Evolutionary conservation across 495 filamentous ascomycete genomes (phyloP), one percentile per base, ranked within the genome.

Genomic region (Aspergillus egyptiacus): DNA sequence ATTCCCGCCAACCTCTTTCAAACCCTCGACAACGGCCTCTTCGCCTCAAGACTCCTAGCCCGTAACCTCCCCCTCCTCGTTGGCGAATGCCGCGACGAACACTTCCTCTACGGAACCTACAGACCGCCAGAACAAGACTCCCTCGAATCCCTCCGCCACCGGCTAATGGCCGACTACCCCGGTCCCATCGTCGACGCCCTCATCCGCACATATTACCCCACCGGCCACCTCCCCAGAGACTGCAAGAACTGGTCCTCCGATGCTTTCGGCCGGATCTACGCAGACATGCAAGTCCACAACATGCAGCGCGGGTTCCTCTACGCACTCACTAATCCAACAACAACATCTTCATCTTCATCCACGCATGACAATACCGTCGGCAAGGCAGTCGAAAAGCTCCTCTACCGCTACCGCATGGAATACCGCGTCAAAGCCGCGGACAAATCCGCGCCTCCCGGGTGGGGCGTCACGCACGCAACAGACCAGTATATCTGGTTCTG

Each of bases 401-500:
- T 78, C 9, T 62, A 66, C 50, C 62, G 75, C 7, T 79, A 78
- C 52, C 67, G 75, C 3, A 69, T 78, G 42, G 73, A 79, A 51
- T 76, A 66, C 54, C 64, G 74, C 10, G 67, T 69, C 19, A 55
- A 66, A 38, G 75, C 73, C 52, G 68, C 72, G 6, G 69, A 72
- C 39, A 45, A 52, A 33, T 46, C 45, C 7, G 52, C 72, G 25
- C 74, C 75, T 5, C 53, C 53, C 6, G 69, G 72, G 32, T 80
- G 75, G 76, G 78, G 77, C 5, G 78, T 78, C 10, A 80, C 77
- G 25, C 78, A 82, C 54, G 70, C 66, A 8, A 75, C 74, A 1
- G 78, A 82, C 54, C 69, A 75, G 63, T 60, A 70, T 38, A 65
- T 79, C 17, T 82, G 78, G 78, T 75, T 81, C 45, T 79, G 72